These are phyloP conservation scores for Pseudogymnoascus sp. DNA, from an alignment of 2,329 filamentous ascomycete species.

Conservation along the genomic window DNA sequence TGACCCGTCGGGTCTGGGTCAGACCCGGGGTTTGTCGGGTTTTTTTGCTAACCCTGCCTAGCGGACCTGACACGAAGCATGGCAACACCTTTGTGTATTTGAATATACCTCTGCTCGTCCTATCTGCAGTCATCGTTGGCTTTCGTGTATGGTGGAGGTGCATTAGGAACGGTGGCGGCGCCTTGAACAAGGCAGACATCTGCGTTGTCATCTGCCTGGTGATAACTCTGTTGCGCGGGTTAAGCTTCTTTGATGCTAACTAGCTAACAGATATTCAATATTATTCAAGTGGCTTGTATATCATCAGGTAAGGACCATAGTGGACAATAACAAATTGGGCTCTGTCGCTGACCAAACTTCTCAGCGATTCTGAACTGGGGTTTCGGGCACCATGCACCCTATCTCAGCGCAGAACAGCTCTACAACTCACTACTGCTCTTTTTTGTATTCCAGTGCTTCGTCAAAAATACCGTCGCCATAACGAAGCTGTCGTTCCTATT, in stretches of 20 bases:
- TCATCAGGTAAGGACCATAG: slow-evolving; percentile 7
- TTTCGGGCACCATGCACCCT: slow-evolving; percentile 14
- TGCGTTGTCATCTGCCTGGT: slow-evolving; percentile 8
- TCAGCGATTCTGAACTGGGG: slow-evolving; percentile 14
- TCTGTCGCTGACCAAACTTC: neutral
- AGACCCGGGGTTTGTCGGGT: too few species aligned
- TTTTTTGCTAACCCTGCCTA: too few species aligned
- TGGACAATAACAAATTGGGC: neutral
- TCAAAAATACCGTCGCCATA: slow-evolving; percentile 12
- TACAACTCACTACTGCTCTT: slow-evolving; percentile 15
- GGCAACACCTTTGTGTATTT: slow-evolving; percentile 2
- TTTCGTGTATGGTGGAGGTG: slow-evolving; percentile 16
- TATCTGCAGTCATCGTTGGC: slow-evolving; percentile 10
- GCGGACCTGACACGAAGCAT: slow-evolving; percentile 7
- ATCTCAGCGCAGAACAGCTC: slow-evolving; percentile 11
- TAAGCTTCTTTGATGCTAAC: slow-evolving; percentile 2
- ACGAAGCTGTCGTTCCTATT: slow-evolving; percentile 16
- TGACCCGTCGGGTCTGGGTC: too few species aligned
- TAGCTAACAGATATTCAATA: slow-evolving; percentile 3
- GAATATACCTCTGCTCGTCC: slow-evolving; percentile 14
- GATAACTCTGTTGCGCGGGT: neutral
- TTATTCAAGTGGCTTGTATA: slow-evolving; percentile 6
- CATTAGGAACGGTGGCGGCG: slow-evolving; percentile 1
- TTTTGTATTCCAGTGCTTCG: slow-evolving; percentile 4
- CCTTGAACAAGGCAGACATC: slow-evolving; percentile 8